These are phyloP conservation scores for Coniella vitis DNA, from an alignment of 2,329 filamentous ascomycete genomes.

Conservation along the genomic window DNA sequence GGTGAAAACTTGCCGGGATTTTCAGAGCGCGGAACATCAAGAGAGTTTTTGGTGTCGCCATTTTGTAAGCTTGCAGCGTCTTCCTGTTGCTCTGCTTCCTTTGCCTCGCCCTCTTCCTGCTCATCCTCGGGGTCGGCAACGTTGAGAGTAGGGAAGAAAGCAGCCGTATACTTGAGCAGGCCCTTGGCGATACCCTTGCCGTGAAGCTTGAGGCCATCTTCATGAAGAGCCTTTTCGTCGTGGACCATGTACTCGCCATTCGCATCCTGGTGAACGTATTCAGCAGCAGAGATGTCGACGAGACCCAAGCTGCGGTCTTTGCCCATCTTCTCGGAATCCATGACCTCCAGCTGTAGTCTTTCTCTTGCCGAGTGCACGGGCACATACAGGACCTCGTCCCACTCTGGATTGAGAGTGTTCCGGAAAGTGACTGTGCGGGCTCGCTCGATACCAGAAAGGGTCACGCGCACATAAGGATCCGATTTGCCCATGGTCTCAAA, in stretches of 20 bases:
- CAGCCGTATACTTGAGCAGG: conserved; percentile 68
- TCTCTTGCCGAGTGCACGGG: conserved; percentile 82
- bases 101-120: conserved; percentile 49
- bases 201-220: conserved; percentile 66
- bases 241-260: conserved; percentile 74
- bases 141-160: conserved; percentile 87
- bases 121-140: conserved; percentile 86
- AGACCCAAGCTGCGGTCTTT: conserved; percentile 84
- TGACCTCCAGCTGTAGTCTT: conserved; percentile 81
- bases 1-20: conserved; percentile 39
- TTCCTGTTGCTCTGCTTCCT: conserved; percentile 34
- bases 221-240: conserved; percentile 63
- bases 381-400: conserved; percentile 92
- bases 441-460: conserved; percentile 86
- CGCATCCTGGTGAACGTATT: conserved; percentile 73
- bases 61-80: conserved; percentile 15
- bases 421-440: conserved; percentile 90
- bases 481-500: conserved; percentile 95
- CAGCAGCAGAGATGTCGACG: conserved; percentile 67
- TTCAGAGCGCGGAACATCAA: conserved; percentile 28
- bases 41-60: conserved; percentile 20
- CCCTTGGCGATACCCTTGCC: conserved; percentile 72
- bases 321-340: conserved; percentile 90
- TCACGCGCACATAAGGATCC: conserved; percentile 83
- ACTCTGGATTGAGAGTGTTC: conserved; percentile 92